Conservation (phyloP, 169 alveolate species). For the Nephromyces sp. region DNA sequence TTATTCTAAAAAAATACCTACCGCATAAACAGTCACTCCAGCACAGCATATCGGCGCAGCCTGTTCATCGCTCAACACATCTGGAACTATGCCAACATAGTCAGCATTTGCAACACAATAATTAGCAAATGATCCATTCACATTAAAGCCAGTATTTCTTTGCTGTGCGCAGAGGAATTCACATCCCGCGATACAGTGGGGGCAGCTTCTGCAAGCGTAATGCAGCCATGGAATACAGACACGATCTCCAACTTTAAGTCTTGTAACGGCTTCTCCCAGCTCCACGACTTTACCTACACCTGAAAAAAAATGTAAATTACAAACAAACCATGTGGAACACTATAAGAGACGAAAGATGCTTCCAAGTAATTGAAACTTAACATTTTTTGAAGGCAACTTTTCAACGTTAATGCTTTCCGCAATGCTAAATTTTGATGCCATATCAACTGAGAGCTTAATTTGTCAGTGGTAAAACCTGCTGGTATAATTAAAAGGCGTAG, state of each 20-base stretch:
- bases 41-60: slow-evolving; percentile 74
- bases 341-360: no score
- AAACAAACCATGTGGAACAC: no score
- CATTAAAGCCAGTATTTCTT: slow-evolving; percentile 32
- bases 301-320: slow-evolving; percentile 49
- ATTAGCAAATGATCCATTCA: slow-evolving; percentile 67
- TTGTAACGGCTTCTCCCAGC: slow-evolving; percentile 54
- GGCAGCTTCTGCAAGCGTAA: slow-evolving; percentile 54
- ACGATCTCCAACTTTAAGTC: slow-evolving; percentile 54
- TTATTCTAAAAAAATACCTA: slow-evolving; percentile 28
- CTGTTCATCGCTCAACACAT: slow-evolving; percentile 31
- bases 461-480: no score
- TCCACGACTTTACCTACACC: slow-evolving; percentile 52
- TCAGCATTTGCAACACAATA: slow-evolving; percentile 47
- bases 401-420: no score
- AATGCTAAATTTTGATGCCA: no score
- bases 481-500: no score
- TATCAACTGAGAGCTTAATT: no score
- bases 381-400: not conserved
- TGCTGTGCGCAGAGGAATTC: slow-evolving; percentile 44
- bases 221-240: slow-evolving; percentile 60
- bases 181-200: slow-evolving; percentile 46
- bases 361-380: not conserved
- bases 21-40: slow-evolving; percentile 54
- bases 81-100: slow-evolving; percentile 54